Evolutionary conservation across 306 rosid genomes (phyloP).

Genomic region (Prunus davidiana): DNA sequence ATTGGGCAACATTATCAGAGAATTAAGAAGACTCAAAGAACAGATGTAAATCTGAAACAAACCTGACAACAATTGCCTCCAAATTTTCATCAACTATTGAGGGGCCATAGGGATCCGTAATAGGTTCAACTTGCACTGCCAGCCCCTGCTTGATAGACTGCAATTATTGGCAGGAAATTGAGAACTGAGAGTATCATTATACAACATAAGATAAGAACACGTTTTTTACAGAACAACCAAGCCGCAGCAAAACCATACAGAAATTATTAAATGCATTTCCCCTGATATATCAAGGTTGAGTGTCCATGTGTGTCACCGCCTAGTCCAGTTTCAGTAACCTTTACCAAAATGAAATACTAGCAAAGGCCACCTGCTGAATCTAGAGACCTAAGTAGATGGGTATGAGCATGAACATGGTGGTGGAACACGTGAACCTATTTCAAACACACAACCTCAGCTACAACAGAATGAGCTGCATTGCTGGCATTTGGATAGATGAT

Average conservation of each 20-base stretch:
- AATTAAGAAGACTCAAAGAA: neutral
- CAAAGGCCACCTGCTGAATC: neutral
- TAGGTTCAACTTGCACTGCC: conserved; percentile 74
- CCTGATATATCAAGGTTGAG: neutral
- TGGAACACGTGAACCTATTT: neutral
- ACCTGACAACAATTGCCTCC: conserved; percentile 96
- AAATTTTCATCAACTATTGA: conserved; percentile 74
- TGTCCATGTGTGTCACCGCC: neutral
- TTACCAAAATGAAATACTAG: neutral
- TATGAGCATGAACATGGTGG: neutral
- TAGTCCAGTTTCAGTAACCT: neutral
- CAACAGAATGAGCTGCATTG: neutral
- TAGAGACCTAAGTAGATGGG: neutral
- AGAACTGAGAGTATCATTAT: conserved; percentile 2
- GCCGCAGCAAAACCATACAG: neutral
- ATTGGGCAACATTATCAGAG: neutral
- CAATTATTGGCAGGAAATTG: conserved; percentile 7
- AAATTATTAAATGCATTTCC: neutral
- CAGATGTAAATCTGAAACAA: conserved; percentile 8
- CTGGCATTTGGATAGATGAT: neutral
- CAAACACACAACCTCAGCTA: neutral
- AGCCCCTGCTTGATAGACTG: conserved; percentile 85
- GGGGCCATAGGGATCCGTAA: conserved; percentile 90
- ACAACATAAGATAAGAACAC: neutral
- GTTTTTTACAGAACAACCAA: neutral